Base-by-base conservation (phyloP, 2,329 filamentous ascomycete species). In the Ophiostoma sp. region DNA sequence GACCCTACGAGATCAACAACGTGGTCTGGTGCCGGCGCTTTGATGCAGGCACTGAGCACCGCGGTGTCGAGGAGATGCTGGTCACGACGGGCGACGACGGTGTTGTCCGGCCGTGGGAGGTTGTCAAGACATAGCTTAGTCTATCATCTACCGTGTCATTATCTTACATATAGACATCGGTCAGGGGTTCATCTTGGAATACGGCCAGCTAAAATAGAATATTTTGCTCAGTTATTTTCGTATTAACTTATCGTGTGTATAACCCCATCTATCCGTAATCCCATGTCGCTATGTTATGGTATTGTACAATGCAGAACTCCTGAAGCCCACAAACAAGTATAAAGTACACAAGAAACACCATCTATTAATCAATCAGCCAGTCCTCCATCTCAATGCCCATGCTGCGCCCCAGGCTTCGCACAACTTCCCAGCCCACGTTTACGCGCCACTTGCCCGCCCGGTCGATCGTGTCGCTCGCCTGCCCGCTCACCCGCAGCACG, bases 21-120 rank as follows among this genome's bases (percentile, higher is more conserved):
- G 85, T 95, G 65, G 87, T 86, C 1, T 99, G 95, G 95, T 93
- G 92, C 72, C 86, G 84, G 73, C 84, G 93, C 69, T 90, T 87
- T 69, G 93, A 97, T 76, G 82, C 83, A 65, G 88, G 81, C 0
- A 78, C 79, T 1, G 83, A 83, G 75, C 82, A 79, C 71, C 82
- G 78, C 67, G 82, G 83, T 3, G 77, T 81, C 38, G 92, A 97
- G 74, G 94, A 98, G 79, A 89, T 97, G 76, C 81, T 99, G 64
- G 81, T 98, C 27, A 95, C 90, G 16, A 97, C 93, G 0, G 95
- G 94, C 0, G 95, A 99, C 76, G 93, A 98, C 78, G 95, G 95
- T 0, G 83, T 90, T 66, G 90, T 97, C 41, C 89, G 89, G 75
- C 87, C 93, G 1, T 99, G 95, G 94, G 84, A 85, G 66, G 38